Evolutionary conservation across 768 basidiomycete genomes (phyloP).

Genomic region (Macrocybe gigantea): DNA sequence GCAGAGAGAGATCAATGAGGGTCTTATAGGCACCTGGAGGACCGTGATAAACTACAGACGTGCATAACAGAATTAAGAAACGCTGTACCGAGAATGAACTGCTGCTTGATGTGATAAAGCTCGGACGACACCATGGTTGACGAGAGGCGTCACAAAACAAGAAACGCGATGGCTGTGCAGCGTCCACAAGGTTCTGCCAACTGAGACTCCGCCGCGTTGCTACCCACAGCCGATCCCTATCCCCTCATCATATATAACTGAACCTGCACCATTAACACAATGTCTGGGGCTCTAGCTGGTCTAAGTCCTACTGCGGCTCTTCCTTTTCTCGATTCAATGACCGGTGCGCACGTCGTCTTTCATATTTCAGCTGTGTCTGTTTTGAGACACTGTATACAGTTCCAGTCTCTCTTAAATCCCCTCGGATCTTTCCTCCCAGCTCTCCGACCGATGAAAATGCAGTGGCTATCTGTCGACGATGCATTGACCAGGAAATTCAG

Average conservation of each 20-base stretch:
- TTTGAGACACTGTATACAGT: conserved; percentile 1
- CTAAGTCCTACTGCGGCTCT: conserved; percentile 16
- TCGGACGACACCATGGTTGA: conserved; percentile 41
- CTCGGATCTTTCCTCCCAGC: conserved; percentile 5
- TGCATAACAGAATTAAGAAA: background rate
- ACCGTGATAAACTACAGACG: background rate
- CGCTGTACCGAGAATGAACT: conserved; percentile 61
- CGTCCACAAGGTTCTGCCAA: conserved; percentile 1
- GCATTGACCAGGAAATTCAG: conserved; percentile 32
- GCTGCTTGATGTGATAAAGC: conserved; percentile 66
- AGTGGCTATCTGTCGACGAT: conserved; percentile 16
- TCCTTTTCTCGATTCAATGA: conserved; percentile 11
- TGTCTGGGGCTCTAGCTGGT: conserved; percentile 24
- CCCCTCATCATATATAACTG: conserved; percentile 5
- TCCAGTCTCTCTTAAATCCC: conserved; percentile 13
- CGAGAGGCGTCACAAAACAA: conserved; percentile 5
- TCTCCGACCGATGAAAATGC: conserved; percentile 8
- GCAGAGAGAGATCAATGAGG: conserved; percentile 48
- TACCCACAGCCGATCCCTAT: conserved; percentile 1
- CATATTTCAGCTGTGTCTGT: no score
- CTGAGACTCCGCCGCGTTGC: background rate
- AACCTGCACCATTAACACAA: background rate
- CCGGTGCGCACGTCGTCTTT: conserved; percentile 1
- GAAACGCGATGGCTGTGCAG: background rate
- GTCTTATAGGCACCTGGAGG: conserved; percentile 59